Evolutionary conservation across 2,329 filamentous ascomycete species (phyloP).

Genomic region (Ambrosiella cleistominuta): DNA sequence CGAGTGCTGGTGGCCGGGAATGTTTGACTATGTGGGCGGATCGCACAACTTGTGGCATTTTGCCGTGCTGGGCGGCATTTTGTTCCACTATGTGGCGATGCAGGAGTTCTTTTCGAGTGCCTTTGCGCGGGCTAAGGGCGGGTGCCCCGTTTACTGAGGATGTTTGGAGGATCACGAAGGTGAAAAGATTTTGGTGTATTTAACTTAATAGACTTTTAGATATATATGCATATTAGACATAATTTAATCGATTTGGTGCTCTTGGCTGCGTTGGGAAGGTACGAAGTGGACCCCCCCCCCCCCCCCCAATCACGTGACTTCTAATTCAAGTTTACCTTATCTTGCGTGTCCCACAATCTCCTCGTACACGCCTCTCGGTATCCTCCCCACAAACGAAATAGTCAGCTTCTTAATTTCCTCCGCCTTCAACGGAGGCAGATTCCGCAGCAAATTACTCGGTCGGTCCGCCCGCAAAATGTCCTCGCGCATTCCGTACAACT

Average conservation of each 20-base stretch:
- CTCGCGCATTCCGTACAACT: conserved; percentile 74
- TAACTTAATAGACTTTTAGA: background rate
- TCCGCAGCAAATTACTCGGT: conserved; percentile 80
- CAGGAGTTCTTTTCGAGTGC: conserved; percentile 76
- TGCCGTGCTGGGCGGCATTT: conserved; percentile 80
- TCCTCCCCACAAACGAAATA: conserved; percentile 71
- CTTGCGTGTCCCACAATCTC: conserved; percentile 80
- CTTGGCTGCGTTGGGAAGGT: too few relatives aligned
- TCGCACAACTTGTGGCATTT: conserved; percentile 97
- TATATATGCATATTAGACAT: background rate
- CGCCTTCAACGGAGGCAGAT: conserved; percentile 68
- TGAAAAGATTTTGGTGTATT: background rate
- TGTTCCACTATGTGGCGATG: conserved; percentile 97
- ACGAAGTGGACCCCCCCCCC: too few relatives aligned
- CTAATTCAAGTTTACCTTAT: conserved; percentile 21
- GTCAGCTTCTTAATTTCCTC: conserved; percentile 72
- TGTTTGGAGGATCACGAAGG: background rate
- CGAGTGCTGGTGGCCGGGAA: conserved; percentile 79
- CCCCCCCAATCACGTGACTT: background rate
- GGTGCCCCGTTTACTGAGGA: conserved; percentile 34
- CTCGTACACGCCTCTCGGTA: conserved; percentile 77
- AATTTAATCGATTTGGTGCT: background rate
- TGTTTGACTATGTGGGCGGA: conserved; percentile 88
- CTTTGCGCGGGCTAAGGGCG: conserved; percentile 47
- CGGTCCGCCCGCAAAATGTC: conserved; percentile 44